Evolutionary conservation across 495 filamentous ascomycete species (phyloP), one percentile per base, ranked within the genome.

Genomic region (Chaetomidium leptoderma): DNA sequence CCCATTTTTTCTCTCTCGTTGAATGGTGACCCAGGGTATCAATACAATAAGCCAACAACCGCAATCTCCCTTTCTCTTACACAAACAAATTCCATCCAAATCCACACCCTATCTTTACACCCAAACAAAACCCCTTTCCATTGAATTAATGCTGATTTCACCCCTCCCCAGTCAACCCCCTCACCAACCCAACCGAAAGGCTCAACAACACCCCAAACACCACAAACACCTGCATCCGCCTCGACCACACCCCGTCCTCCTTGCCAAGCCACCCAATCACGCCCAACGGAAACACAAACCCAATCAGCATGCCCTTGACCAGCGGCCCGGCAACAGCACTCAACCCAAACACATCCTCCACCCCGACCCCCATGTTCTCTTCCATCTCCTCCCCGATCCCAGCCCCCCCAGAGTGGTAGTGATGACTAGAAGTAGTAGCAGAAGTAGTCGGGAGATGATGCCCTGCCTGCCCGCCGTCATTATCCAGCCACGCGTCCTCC

Each of bases 401-500:
- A 27, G 72, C 72, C 35, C 40, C 61, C 21, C 11, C 61, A 46
- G 11, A 46, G 30, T 32, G 5, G 30, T 32, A 4, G 30, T 4
- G 4, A 4, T 32, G 30, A 32, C 4, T 5, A 32, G 30, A 32
- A 32, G 40, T 6, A 21, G 40, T 23, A 42, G 17, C n/a, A 4
- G 36, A n/a, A 6, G 36, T 39, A 6, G 7, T 32, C 13, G 36
- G 37, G 3, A 14, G 36, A 39, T 33, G 32, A 33, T 33, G 32
- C 6, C 32, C 32, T 37, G 43, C 42, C 23, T 4, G 32, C 26
- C 42, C 42, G 29, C 16, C 74, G 37, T 60, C 85, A 62, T 83
- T 84, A 57, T 98, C 93, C 62, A 98, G 86, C 93, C 93, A 98
- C 11, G 86, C 77, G 61, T 98, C 92, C 66, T 98, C 93, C 58